phyloP scores from a whole-genome alignment of 768 basidiomycete species.

The Pholiota conissans region DNA sequence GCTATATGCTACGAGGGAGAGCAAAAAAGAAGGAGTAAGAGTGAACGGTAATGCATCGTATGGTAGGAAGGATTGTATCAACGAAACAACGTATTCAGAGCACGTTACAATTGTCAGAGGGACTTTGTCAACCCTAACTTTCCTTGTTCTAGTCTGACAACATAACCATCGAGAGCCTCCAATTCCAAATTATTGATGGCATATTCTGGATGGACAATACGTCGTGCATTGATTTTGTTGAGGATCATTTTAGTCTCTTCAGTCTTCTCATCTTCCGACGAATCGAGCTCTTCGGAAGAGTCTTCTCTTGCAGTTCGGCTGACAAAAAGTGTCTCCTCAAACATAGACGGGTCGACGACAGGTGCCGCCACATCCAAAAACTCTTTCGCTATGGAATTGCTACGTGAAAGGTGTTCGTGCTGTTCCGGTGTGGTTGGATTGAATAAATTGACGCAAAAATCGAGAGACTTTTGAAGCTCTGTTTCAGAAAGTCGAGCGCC shows the following conservation, averaged over 20 bases:
- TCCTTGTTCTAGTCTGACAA: conserved; percentile 55
- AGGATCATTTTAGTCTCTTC: conserved; percentile 53
- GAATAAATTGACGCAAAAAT: conserved; percentile 77
- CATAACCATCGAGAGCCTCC: conserved; percentile 61
- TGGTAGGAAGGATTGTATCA: background rate
- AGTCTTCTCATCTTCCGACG: conserved; percentile 36
- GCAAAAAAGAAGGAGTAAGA: background rate
- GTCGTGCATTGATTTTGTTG: conserved; percentile 69
- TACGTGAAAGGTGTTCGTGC: conserved; percentile 41
- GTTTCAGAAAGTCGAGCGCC: conserved; percentile 67
- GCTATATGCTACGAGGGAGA: background rate
- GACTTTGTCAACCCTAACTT: conserved; percentile 48
- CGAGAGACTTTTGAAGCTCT: conserved; percentile 73
- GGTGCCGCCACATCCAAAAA: conserved; percentile 57
- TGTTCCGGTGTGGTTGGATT: conserved; percentile 66
- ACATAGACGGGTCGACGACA: conserved; percentile 41
- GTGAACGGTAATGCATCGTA: background rate
- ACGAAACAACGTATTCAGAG: too few species aligned
- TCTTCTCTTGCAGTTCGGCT: conserved; percentile 8
- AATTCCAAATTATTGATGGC: conserved; percentile 66
- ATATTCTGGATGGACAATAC: conserved; percentile 69
- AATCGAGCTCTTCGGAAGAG: conserved; percentile 17
- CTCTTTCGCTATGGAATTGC: conserved; percentile 30
- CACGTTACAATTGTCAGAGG: background rate
- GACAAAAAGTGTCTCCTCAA: conserved; percentile 35